Base-by-base conservation (phyloP, 139 green algal species). In the Chlamydomonas sphaeroides region DNA sequence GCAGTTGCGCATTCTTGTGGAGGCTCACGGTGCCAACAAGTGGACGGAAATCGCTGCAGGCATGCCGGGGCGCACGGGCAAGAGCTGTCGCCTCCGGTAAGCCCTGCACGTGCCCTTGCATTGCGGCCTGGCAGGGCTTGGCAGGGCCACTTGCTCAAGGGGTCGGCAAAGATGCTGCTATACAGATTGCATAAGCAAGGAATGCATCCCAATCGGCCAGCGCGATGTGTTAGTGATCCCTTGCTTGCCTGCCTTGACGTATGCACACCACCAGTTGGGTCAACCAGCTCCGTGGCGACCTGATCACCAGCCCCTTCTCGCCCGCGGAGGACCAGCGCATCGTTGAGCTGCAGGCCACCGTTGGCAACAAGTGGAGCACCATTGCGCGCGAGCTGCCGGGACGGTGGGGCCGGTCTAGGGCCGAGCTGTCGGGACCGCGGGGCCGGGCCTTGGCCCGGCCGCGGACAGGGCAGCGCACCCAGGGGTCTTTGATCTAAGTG, bases 51-150 rank as follows among this genome's bases (percentile, higher is more conserved):
- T 96, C 20, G 90, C 92, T 3, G 73, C 87, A 17, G 28, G 79
- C 42, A 85, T 96, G 36, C 80, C 89, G 10, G 90, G 92, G 0
- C 80, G 93, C 26, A 92, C 84, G 28, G 90, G 89, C 56, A 96
- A 96, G 85, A 93, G 90, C 68, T 95, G 92, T 68, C 77, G 93
- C 2, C 80, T 95, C 5, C 86, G 92, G 86, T 90, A 48, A 17
- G 87, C 18, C 28, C 45, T n/a, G n/a, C n/a, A n/a, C n/a, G n/a
- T 53, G 45, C 45, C 45, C 45, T 14, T 53, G 45, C 45, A 10
- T 53, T 14, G 11, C 45, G 11, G 45, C 11, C 11, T 53, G 45
- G 10, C 11, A 10, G 45, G 45, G 11, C 45, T 21, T 21, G 45
- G 45, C 45, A 53, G 45, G 45, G 45, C 11, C n/a, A n/a, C n/a